Percentiles rank a stretch among this genome's conserved stretches.
Conservation (phyloP, 2,329 filamentous ascomycete species). For the Talaromyces sp. region DNA sequence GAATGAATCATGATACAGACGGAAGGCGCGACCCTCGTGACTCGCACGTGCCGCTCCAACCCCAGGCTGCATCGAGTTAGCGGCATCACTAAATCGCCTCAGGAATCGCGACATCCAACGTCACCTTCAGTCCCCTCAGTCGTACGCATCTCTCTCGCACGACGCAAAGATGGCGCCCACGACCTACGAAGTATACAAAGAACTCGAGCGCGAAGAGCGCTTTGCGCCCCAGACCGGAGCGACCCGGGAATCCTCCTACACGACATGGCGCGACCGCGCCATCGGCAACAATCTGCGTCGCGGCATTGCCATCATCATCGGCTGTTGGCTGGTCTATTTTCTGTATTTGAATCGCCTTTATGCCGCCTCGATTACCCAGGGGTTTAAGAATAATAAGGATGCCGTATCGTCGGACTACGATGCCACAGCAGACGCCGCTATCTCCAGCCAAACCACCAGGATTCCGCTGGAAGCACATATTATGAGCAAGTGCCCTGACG, state of each 20-base stretch:
- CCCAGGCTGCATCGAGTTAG: constrained; percentile 1
- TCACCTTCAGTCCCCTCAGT: neutral
- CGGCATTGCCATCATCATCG: constrained; percentile 6
- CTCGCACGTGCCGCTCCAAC: neutral
- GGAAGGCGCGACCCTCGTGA: too few species aligned
- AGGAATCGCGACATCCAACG: neutral
- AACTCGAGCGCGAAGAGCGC: constrained; percentile 10
- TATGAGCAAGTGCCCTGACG: constrained; percentile 96
- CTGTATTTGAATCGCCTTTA: constrained; percentile 11
- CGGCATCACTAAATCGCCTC: neutral
- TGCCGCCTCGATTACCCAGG: neutral
- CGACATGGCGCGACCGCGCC: constrained; percentile 10
- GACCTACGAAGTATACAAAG: constrained; percentile 11
- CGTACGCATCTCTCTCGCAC: neutral
- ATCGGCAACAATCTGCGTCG: constrained; percentile 9
- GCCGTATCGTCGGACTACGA: neutral
- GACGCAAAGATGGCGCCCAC: constrained; percentile 6
- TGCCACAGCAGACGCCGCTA: neutral
- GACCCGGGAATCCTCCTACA: neutral
- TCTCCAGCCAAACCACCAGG: constrained; percentile 12
- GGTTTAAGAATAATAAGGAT: neutral
- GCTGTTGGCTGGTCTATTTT: constrained; percentile 12
- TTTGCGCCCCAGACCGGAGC: constrained; percentile 9
- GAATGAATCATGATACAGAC: too few species aligned
- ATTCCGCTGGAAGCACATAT: constrained; percentile 91